These are phyloP conservation scores for Neobulgaria alba DNA, from an alignment of 2,329 filamentous ascomycete genomes.

Conservation along the genomic window DNA sequence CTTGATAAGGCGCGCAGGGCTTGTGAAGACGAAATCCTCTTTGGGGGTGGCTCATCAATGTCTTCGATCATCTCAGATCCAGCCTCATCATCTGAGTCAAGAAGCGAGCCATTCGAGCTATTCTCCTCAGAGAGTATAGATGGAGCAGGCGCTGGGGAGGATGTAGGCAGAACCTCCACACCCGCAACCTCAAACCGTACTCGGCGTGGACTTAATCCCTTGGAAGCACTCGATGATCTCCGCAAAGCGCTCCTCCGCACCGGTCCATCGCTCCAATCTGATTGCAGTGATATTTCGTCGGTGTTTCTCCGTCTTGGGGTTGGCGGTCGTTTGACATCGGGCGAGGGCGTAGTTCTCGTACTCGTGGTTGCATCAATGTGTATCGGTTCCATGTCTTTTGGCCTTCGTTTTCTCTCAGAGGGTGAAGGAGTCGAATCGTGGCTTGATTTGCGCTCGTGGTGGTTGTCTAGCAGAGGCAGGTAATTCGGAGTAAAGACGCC, in stretches of 20 bases:
- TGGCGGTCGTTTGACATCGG: slow-evolving; percentile 16
- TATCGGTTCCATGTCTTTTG: slow-evolving; percentile 12
- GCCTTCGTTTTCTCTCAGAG: slow-evolving; percentile 9
- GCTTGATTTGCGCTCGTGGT: slow-evolving; percentile 21
- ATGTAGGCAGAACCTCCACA: slow-evolving; percentile 50
- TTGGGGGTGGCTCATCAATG: slow-evolving; percentile 36
- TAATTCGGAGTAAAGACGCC: slow-evolving; percentile 56
- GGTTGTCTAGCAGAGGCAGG: slow-evolving; percentile 49
- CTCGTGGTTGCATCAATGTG: slow-evolving; percentile 15
- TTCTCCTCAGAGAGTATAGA: neutral
- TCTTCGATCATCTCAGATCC: slow-evolving; percentile 26
- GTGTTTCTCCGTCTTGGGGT: slow-evolving; percentile 25
- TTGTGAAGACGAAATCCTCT: slow-evolving; percentile 48
- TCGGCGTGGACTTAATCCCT: slow-evolving; percentile 46
- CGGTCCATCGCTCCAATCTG: slow-evolving; percentile 43
- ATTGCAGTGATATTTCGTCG: slow-evolving; percentile 36
- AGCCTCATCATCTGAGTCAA: slow-evolving; percentile 29
- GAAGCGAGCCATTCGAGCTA: neutral
- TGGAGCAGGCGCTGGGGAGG: slow-evolving; percentile 36
- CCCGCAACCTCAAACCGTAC: slow-evolving; percentile 56
- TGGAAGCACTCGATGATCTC: slow-evolving; percentile 42
- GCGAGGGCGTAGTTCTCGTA: slow-evolving; percentile 17
- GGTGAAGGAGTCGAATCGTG: slow-evolving; percentile 10
- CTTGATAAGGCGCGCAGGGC: slow-evolving; percentile 44
- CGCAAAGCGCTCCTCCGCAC: slow-evolving; percentile 47